These are phyloP conservation scores for Ophiostoma fasciatum DNA, from an alignment of 2,329 filamentous ascomycete genomes.

Conservation along the genomic window DNA sequence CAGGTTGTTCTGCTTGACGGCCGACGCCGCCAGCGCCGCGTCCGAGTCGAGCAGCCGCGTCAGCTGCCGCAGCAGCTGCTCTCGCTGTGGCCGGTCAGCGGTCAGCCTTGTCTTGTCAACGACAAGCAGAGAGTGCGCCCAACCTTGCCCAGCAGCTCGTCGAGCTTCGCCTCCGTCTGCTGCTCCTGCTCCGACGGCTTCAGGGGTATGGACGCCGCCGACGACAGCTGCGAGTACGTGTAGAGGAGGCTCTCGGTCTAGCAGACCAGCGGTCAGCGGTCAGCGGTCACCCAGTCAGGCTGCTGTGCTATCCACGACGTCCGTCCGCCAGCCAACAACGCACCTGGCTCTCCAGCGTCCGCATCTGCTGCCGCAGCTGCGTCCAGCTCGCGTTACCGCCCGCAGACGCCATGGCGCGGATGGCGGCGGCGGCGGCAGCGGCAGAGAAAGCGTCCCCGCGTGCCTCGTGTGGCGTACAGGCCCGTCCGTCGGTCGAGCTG, in stretches of 20 bases:
- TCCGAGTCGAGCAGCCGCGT: conserved; percentile 86
- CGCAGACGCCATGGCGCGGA: conserved; percentile 11
- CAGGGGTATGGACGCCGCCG: conserved; percentile 60
- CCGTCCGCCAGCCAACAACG: too few relatives aligned
- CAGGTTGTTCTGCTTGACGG: conserved; percentile 94
- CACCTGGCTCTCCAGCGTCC: conserved; percentile 82
- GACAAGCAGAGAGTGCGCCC: conserved; percentile 7
- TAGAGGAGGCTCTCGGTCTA: conserved; percentile 77
- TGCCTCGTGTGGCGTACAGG: too few relatives aligned
- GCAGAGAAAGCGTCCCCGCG: too few relatives aligned
- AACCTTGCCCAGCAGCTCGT: conserved; percentile 73
- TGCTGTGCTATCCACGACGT: neutral
- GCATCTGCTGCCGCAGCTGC: conserved; percentile 83
- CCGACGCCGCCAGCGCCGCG: conserved; percentile 70
- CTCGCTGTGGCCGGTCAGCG: conserved; percentile 59
- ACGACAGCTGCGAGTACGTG: conserved; percentile 81
- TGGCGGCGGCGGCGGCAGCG: too few relatives aligned
- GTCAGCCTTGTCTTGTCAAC: too few relatives aligned
- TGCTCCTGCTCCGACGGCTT: conserved; percentile 78
- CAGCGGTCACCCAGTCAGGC: too few relatives aligned
- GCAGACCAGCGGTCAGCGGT: neutral
- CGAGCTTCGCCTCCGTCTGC: conserved; percentile 63
- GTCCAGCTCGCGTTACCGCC: conserved; percentile 55
- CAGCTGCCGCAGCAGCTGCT: conserved; percentile 67
- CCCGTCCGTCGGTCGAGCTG: too few relatives aligned